Percentiles rank a stretch among this genome's conserved stretches.
Conservation (phyloP, 2,329 filamentous ascomycete genomes). For the Lachnellula hyalina region DNA sequence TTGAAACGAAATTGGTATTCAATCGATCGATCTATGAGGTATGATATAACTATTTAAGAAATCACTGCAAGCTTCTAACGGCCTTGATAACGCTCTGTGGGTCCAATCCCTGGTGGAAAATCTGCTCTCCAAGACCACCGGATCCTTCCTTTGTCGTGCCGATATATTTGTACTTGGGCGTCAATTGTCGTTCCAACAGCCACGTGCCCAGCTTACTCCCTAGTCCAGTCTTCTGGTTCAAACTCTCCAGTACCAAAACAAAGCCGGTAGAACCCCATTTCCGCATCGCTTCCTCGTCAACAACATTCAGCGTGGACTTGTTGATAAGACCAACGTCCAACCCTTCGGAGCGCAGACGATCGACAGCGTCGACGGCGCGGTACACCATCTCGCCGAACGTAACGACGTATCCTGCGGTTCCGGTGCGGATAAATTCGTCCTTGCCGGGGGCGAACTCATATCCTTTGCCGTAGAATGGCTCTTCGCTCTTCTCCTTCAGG, state of each 20-base stretch:
- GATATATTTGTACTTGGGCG: conserved; percentile 34
- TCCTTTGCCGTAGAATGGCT: conserved; percentile 32
- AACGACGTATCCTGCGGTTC: conserved; percentile 35
- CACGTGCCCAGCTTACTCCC: conserved; percentile 34
- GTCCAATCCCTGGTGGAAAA: conserved; percentile 35
- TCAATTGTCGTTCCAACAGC: conserved; percentile 34
- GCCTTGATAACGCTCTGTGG: conserved; percentile 32
- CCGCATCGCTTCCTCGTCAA: conserved; percentile 35
- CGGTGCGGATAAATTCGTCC: conserved; percentile 35
- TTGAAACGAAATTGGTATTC: no score
- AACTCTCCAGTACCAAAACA: conserved; percentile 34
- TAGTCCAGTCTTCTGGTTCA: conserved; percentile 37
- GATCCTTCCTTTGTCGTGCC: conserved; percentile 36
- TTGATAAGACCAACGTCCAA: conserved; percentile 36
- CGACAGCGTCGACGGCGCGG: conserved; percentile 36
- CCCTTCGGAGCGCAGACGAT: conserved; percentile 33
- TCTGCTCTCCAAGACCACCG: conserved; percentile 35
- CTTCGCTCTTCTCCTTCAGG: conserved; percentile 33
- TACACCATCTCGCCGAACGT: conserved; percentile 38
- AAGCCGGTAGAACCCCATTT: conserved; percentile 34
- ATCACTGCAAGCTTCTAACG: conserved; percentile 22
- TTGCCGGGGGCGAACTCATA: conserved; percentile 35
- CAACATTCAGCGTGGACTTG: conserved; percentile 35
- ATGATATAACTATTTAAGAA: background rate
- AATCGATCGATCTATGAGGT: no score